These are phyloP conservation scores for Acacia confusa DNA, from an alignment of 306 rosid species.

Conservation along the genomic window DNA sequence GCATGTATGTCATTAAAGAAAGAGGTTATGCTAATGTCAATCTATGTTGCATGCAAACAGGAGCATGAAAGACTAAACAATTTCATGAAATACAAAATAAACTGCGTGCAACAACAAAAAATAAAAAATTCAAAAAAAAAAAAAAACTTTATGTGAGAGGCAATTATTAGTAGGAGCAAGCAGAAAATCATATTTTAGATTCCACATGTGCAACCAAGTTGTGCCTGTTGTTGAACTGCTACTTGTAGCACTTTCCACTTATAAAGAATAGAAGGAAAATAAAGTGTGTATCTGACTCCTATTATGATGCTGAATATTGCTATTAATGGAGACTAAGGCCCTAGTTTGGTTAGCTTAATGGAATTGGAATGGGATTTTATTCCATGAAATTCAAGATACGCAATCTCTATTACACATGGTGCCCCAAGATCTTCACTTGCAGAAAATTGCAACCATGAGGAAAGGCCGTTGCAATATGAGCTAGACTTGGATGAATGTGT, in stretches of 20 bases:
- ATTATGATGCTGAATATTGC: neutral
- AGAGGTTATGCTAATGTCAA: neutral
- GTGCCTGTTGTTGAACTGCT: neutral
- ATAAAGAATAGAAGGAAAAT: neutral
- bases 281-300: neutral
- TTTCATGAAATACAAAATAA: neutral
- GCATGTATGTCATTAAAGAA: neutral
- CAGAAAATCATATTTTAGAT: neutral
- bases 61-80: neutral
- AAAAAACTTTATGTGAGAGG: neutral
- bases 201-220: neutral
- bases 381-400: neutral
- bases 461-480: neutral
- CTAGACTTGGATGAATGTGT: neutral
- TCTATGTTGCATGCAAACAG: constrained; percentile 1
- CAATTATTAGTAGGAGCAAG: neutral
- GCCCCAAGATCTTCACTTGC: neutral
- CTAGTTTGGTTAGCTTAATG: neutral
- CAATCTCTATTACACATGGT: neutral
- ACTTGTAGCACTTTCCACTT: neutral
- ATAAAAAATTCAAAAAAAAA: neutral
- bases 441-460: neutral
- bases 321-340: neutral
- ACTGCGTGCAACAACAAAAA: neutral
- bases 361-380: neutral